A percentile compares a stretch with the other conserved stretches of the same genome.
Conservation (phyloP, 345 rosid species). For the Geranium rotundifolium region DNA sequence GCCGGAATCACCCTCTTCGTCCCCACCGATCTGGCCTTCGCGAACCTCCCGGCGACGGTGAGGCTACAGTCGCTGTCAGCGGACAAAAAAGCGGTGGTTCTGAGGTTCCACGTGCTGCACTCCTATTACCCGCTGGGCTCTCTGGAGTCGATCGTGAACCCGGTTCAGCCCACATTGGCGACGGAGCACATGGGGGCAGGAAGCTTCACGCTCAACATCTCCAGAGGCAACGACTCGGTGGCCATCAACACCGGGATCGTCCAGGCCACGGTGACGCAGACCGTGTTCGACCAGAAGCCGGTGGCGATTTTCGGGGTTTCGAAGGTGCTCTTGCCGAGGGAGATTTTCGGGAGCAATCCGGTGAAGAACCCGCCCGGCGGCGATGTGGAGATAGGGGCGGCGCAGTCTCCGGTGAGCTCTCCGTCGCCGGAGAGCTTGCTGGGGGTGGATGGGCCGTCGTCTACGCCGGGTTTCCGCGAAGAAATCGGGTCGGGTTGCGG, state of each 20-base stretch:
- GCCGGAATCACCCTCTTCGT: constrained; percentile 87
- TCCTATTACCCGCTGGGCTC: constrained; percentile 90
- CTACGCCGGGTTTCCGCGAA: constrained; percentile 39
- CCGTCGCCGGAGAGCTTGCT: constrained; percentile 41
- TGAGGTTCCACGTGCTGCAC: constrained; percentile 77
- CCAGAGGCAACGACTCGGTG: constrained; percentile 66
- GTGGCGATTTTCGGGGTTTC: constrained; percentile 85
- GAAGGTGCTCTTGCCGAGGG: constrained; percentile 67
- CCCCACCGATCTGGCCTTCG: constrained; percentile 67
- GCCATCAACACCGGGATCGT: constrained; percentile 69
- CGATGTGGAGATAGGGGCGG: constrained; percentile 13
- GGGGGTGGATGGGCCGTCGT: constrained; percentile 20
- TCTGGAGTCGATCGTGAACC: constrained; percentile 78
- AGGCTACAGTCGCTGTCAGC: constrained; percentile 68
- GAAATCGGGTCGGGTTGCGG: constrained; percentile 25
- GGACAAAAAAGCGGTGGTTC: constrained; percentile 51
- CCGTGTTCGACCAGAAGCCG: constrained; percentile 79
- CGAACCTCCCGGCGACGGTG: constrained; percentile 51
- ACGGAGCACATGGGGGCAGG: constrained; percentile 77
- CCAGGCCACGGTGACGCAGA: constrained; percentile 75
- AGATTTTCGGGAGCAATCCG: constrained; percentile 28
- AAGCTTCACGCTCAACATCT: constrained; percentile 69
- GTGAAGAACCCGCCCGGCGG: constrained; percentile 15
- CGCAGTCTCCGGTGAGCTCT: constrained; percentile 29
- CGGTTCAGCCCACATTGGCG: constrained; percentile 82